These are phyloP conservation scores for Marvania coccoides DNA, from an alignment of 139 green algal species.

Conservation along the genomic window DNA sequence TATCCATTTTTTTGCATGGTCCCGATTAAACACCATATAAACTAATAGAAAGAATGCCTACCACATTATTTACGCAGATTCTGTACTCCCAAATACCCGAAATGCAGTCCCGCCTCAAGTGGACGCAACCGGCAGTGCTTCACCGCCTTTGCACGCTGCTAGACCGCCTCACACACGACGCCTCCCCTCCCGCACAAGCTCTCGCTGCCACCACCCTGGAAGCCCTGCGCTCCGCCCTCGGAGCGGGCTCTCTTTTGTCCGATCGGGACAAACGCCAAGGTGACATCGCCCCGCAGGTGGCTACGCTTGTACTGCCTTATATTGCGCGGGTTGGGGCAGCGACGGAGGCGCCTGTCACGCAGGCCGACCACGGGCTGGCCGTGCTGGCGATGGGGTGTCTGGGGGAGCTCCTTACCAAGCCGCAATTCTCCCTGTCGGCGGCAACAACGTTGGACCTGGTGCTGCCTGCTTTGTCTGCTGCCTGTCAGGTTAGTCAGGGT, in stretches of 20 bases:
- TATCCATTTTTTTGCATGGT: background rate
- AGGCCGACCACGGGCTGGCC: background rate
- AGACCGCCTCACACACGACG: background rate
- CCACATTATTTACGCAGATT: too few relatives aligned
- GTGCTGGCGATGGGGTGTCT: background rate
- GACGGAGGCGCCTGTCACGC: background rate
- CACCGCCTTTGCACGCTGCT: constrained; percentile 7
- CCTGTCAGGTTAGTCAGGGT: too few relatives aligned
- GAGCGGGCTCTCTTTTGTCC: too few relatives aligned
- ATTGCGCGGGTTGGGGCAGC: background rate
- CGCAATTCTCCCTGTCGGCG: background rate
- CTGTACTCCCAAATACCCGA: background rate
- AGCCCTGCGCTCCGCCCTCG: background rate
- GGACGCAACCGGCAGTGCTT: constrained; percentile 1
- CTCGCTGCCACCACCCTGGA: background rate
- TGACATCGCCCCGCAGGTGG: background rate
- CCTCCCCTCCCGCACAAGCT: background rate
- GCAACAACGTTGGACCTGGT: background rate
- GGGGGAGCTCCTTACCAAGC: background rate
- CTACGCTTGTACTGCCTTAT: background rate
- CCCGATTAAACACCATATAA: too few relatives aligned
- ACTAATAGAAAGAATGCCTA: too few relatives aligned
- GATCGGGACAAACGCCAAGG: too few relatives aligned
- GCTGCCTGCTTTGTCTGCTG: background rate
- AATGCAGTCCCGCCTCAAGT: background rate